Conservation (phyloP, 805 yeast genomes). For the Barnettozyma wickerhamii region DNA sequence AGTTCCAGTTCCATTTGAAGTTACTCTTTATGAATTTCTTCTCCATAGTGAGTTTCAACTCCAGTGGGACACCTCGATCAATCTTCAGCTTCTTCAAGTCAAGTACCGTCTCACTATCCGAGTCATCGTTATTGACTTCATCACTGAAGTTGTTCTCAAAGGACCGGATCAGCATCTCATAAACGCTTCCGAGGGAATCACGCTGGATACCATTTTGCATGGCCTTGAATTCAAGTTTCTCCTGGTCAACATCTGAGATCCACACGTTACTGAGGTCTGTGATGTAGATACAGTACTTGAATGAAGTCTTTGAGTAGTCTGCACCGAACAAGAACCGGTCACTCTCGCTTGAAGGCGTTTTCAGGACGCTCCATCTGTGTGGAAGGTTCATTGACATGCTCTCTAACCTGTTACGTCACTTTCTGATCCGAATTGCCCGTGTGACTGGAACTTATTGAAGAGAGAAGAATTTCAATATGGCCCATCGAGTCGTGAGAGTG, state of each 20-base stretch:
- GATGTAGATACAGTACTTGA: conserved; percentile 15
- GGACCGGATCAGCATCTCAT: conserved; percentile 9
- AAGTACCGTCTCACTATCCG: conserved; percentile 5
- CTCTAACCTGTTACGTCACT: background rate
- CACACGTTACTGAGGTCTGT: conserved; percentile 24
- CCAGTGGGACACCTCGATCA: conserved; percentile 18
- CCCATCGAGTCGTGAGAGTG: conserved; percentile 1
- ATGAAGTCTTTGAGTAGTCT: conserved; percentile 10
- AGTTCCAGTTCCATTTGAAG: conserved; percentile 19
- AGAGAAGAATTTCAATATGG: no score
- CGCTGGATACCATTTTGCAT: conserved; percentile 13
- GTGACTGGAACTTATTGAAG: no score
- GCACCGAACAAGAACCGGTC: conserved; percentile 18
- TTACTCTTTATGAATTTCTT: conserved; percentile 5
- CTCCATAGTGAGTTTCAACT: conserved; percentile 13
- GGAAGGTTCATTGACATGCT: conserved; percentile 17
- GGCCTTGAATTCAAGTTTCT: conserved; percentile 15
- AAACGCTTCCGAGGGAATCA: conserved; percentile 12
- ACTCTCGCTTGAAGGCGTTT: conserved; percentile 6
- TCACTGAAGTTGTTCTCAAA: conserved; percentile 14
- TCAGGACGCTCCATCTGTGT: conserved; percentile 19
- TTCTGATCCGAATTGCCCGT: background rate
- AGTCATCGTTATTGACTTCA: conserved; percentile 5
- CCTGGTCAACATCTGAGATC: conserved; percentile 19
- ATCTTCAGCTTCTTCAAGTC: conserved; percentile 11